Base-by-base conservation (phyloP, 805 yeast species). In the Helenozyma rhizophorensis region DNA sequence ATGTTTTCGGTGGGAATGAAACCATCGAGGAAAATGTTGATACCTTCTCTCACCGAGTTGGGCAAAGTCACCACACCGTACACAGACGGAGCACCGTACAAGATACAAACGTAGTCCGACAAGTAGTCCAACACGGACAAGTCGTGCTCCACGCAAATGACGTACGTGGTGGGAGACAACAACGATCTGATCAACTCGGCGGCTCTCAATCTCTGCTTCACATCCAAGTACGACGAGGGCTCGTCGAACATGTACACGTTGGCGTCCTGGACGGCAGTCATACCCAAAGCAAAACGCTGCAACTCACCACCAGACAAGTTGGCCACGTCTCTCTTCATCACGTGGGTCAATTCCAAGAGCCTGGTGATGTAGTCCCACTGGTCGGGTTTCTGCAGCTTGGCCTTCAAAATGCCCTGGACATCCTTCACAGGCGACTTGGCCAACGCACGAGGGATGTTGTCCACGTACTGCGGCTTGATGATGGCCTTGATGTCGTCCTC, bases 181-280 rank as follows among this genome's bases (percentile, higher is more conserved):
- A 93, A 68, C 13, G 93, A 80, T 66, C 99, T 82, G 51, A 93
- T 93, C 56, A 87, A 83, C 61, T 78, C 80, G 38, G 98, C 99
- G 36, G 99, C 98, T 53, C 93, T 84, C 64, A 93, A 77, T 78
- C 98, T 90, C 69, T 93, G 98, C 68, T 93, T 93, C 47, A 93
- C 97, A 75, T 93, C 98, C 62, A 93, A 70, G 67, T 93, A 93
- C 9, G 98, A 93, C 13, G 97, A 89, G 28, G 98, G 98, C 71
- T 93, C 98, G 68, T 93, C 98, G 64, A 93, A 93, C 98, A 93
- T 93, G 68, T 93, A 93, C 27, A 93, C 97, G 50, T 87, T 84
- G 36, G 97, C 97, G 21, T 69, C 71, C 67, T 90, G 97, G 28
- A 89, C 88, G 72, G 96, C 86, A 11, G 97, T 85, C 88, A 93